Percentiles rank a stretch among this genome's conserved stretches.
phyloP scores from a whole-genome alignment of 345 rosid species.

The Salix suchowensis region DNA sequence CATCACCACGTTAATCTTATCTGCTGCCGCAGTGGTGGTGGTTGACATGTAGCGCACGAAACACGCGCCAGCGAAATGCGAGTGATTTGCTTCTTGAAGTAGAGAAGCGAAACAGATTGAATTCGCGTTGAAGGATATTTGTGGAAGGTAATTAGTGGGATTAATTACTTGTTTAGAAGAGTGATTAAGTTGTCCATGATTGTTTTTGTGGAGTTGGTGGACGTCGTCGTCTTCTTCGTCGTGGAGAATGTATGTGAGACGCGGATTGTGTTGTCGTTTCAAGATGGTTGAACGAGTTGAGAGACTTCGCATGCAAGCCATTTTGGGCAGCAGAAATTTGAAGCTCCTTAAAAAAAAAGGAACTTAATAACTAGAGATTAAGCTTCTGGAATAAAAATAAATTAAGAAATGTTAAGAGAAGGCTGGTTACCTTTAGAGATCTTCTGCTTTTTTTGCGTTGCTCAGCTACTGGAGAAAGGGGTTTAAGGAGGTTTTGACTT shows the following conservation, averaged over 20 bases:
- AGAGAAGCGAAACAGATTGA: conserved; percentile 19
- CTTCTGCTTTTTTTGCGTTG: too few species aligned
- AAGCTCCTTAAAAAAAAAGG: not conserved
- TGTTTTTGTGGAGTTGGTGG: not conserved
- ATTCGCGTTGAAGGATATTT: conserved; percentile 2
- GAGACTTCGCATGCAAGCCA: conserved; percentile 57
- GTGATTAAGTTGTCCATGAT: not conserved
- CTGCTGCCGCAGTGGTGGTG: conserved; percentile 37
- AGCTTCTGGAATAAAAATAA: not conserved
- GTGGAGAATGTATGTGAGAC: conserved; percentile 35
- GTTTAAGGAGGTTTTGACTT: too few species aligned
- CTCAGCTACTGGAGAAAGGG: too few species aligned
- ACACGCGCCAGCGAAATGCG: conserved; percentile 24
- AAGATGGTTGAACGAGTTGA: conserved; percentile 40
- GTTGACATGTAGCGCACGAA: conserved; percentile 59
- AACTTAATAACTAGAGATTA: not conserved
- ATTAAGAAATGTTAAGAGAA: not conserved
- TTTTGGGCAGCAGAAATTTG: conserved; percentile 7
- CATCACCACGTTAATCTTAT: conserved; percentile 39
- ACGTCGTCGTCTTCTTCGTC: conserved; percentile 26
- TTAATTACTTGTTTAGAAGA: conserved; percentile 11
- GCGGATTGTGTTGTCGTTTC: conserved; percentile 32
- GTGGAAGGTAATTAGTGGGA: conserved; percentile 14
- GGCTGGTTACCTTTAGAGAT: too few species aligned
- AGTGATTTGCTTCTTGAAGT: conserved; percentile 19